These are phyloP conservation scores for Plasmodium gallinaceum DNA, from an alignment of 169 alveolate species.

Conservation along the genomic window DNA sequence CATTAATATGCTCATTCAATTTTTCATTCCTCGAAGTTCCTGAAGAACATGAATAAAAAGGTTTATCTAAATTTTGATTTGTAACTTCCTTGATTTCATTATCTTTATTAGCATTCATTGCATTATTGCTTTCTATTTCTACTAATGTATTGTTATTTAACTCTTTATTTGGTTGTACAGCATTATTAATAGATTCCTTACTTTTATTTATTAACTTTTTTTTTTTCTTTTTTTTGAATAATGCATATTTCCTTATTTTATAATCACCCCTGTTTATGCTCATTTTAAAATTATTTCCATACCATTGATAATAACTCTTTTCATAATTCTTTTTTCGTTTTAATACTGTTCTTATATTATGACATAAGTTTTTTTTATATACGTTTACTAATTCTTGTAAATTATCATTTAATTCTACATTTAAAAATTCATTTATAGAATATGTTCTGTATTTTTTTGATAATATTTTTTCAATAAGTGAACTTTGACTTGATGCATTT, in stretches of 20 bases:
- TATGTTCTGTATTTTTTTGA: conserved; percentile 45
- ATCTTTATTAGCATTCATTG: background rate
- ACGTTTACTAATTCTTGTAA: conserved; percentile 32
- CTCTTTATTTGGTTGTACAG: background rate
- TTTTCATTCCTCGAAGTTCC: conserved; percentile 14
- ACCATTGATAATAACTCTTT: background rate
- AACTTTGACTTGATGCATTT: conserved; percentile 26
- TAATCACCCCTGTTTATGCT: background rate
- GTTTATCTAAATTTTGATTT: conserved; percentile 7
- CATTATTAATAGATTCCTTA: background rate
- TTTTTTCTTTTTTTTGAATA: conserved; percentile 8
- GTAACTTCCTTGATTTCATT: background rate
- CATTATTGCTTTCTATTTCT: background rate
- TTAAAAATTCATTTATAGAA: conserved; percentile 64
- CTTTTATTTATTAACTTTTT: background rate
- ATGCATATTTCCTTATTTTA: conserved; percentile 6
- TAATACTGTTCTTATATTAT: conserved; percentile 22
- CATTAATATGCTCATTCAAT: background rate
- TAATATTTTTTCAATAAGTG: conserved; percentile 42
- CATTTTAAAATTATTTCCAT: background rate
- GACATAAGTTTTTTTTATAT: conserved; percentile 39
- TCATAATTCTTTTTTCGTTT: conserved; percentile 5
- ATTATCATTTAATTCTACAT: conserved; percentile 44
- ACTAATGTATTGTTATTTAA: background rate
- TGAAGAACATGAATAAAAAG: conserved; percentile 17